phyloP scores from a whole-genome alignment of 352 stramenopile species.

The Pythium plurisporium region DNA sequence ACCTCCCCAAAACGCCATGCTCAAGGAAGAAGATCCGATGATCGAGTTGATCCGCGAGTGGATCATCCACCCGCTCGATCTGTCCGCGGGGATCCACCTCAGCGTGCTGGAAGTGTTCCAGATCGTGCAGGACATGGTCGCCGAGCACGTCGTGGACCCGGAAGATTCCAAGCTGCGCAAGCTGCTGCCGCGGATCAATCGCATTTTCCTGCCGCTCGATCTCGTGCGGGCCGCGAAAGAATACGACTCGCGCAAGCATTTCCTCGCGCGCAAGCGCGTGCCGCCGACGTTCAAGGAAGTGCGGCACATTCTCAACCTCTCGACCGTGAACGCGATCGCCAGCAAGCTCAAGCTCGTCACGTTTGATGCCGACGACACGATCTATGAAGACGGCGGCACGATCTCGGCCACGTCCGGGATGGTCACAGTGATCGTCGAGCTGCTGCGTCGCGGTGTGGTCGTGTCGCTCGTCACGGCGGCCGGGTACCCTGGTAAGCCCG shows the following conservation, averaged over 20 bases:
- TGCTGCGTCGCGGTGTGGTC: slow-evolving; percentile 63
- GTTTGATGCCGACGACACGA: slow-evolving; percentile 85
- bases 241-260: slow-evolving; percentile 71
- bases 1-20: too few relatives aligned
- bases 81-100: slow-evolving; percentile 53
- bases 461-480: slow-evolving; percentile 83
- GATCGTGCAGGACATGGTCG: slow-evolving; percentile 73
- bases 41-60: slow-evolving; percentile 83
- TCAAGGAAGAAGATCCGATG: slow-evolving; percentile 84
- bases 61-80: slow-evolving; percentile 72
- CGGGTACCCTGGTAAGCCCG: slow-evolving; percentile 65
- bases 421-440: slow-evolving; percentile 62
- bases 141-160: slow-evolving; percentile 50
- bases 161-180: slow-evolving; percentile 47
- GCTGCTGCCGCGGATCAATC: slow-evolving; percentile 58
- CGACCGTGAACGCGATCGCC: slow-evolving; percentile 68
- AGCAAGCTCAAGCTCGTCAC: slow-evolving; percentile 76
- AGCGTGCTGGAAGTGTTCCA: slow-evolving; percentile 64
- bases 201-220: slow-evolving; percentile 69
- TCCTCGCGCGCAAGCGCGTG: slow-evolving; percentile 74
- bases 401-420: slow-evolving; percentile 66
- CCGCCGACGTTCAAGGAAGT: slow-evolving; percentile 84
- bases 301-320: slow-evolving; percentile 80
- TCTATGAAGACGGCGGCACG: slow-evolving; percentile 79
- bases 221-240: slow-evolving; percentile 56